Percentiles rank a stretch among this genome's conserved stretches.
Conservation (phyloP, 2,329 filamentous ascomycete genomes). For the Aureobasidium namibiae region DNA sequence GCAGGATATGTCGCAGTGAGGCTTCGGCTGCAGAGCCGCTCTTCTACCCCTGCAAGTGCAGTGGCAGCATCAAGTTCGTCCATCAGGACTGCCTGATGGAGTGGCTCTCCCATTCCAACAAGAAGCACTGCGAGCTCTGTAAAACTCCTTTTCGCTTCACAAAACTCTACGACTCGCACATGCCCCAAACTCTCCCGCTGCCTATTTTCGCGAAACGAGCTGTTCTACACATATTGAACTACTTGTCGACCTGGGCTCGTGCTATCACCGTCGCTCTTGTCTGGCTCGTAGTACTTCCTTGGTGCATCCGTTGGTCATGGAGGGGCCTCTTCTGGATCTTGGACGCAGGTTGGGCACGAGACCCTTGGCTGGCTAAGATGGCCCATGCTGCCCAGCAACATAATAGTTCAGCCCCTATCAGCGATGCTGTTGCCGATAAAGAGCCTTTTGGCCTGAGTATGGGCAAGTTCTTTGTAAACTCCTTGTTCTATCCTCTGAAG, state of each 20-base stretch:
- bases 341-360: conserved; percentile 59
- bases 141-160: conserved; percentile 98
- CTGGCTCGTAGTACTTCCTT: conserved; percentile 84
- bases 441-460: conserved; percentile 9
- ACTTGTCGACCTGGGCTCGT: conserved; percentile 69
- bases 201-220: conserved; percentile 75
- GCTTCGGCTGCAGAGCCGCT: conserved; percentile 73
- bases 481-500: conserved; percentile 4
- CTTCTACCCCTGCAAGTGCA: conserved; percentile 98
- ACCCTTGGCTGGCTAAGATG: conserved; percentile 25
- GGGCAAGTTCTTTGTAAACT: not conserved
- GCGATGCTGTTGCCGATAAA: not conserved
- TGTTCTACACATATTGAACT: conserved; percentile 61
- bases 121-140: conserved; percentile 99
- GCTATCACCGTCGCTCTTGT: conserved; percentile 71
- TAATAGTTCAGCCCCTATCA: not conserved
- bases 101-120: conserved; percentile 96
- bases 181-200: conserved; percentile 76
- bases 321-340: conserved; percentile 90
- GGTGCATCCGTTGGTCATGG: conserved; percentile 87
- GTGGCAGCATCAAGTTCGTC: conserved; percentile 95
- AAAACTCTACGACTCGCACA: conserved; percentile 89
- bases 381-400: not conserved
- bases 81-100: conserved; percentile 98
- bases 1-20: conserved; percentile 92